Base-by-base conservation (phyloP, 371 early-diverging fungal genomes). In the Apophysomyces variabilis region DNA sequence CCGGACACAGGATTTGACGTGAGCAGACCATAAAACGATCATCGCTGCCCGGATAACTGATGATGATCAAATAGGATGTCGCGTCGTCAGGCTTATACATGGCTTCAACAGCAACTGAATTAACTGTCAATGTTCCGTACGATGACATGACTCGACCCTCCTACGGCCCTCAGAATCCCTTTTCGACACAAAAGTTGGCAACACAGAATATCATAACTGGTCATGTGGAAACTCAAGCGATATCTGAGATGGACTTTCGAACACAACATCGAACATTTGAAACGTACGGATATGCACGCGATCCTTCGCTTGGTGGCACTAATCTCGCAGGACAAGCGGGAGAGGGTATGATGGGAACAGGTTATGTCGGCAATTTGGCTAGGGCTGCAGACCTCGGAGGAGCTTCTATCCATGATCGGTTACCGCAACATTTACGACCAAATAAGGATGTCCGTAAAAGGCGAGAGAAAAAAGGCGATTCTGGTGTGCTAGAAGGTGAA, bases 201-300 rank as follows among this genome's bases (percentile, higher is more conserved):
- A 81, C 83, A 62, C 80, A 84, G 75, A 94, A 91, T 66, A 86
- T 87, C 38, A 71, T 91, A 47, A 90, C 86, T 62, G 96, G 96
- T 7, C 92, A 91, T 73, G 90, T 94, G 3, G 94, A 96, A 65
- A 87, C 90, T 59, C 90, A 92, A 66, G 85, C 85, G 44, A 91
- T 92, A 70, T 86, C 90, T 5, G 92, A 93, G 58, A 69, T 77
- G 65, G 86, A 89, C 62, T 96, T 96, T 69, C 80, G 89, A 61
- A 87, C 89, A 26, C 91, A 95, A 75, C 85, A 90, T 56, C 84
- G 93, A 56, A 94, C 94, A 0, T 96, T 89, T 71, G 79, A 88
- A 59, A 85, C 90, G 14, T 90, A 87, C 71, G 95, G 95, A 39
- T 96, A 91, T 74, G 93, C 96, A 35, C 83, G 90, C 56, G 91